Percentiles rank a stretch among this genome's conserved stretches.
Conservation (phyloP, 2,329 filamentous ascomycete species). For the Fusarium sp. region DNA sequence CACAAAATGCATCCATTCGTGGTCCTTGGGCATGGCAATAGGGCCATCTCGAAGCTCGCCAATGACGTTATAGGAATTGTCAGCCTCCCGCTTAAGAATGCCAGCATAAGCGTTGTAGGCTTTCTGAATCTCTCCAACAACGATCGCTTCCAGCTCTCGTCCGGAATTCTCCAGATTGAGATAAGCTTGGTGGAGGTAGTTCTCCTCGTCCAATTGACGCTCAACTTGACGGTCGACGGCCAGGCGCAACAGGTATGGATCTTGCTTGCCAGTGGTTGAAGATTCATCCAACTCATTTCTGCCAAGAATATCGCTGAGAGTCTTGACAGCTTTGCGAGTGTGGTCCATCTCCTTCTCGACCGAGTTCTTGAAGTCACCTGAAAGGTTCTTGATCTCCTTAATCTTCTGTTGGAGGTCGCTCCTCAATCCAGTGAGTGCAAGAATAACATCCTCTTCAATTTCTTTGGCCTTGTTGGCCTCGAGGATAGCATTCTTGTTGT, state of each 20-base stretch:
- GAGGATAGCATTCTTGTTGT: conserved; percentile 80
- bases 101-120: conserved; percentile 94
- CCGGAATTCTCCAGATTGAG: conserved; percentile 94
- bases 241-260: conserved; percentile 88
- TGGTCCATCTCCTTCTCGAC: conserved; percentile 94
- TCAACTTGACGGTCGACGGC: conserved; percentile 91
- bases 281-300: conserved; percentile 82
- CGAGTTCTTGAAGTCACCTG: conserved; percentile 95
- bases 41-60: conserved; percentile 86
- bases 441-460: conserved; percentile 90
- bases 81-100: conserved; percentile 90
- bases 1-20: conserved; percentile 89
- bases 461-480: conserved; percentile 91
- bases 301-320: conserved; percentile 83
- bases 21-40: conserved; percentile 91
- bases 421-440: conserved; percentile 84
- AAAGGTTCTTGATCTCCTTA: conserved; percentile 95
- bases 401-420: conserved; percentile 95
- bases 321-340: conserved; percentile 81
- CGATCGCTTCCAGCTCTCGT: conserved; percentile 93
- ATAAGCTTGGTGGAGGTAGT: conserved; percentile 96
- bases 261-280: conserved; percentile 81
- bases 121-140: conserved; percentile 97
- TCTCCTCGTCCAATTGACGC: conserved; percentile 94
- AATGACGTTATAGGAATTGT: conserved; percentile 79